Percentiles rank a stretch among this genome's conserved stretches.
Evolutionary conservation across 441 rosid genomes (phyloP).

Genomic region (Capsella rubella): DNA sequence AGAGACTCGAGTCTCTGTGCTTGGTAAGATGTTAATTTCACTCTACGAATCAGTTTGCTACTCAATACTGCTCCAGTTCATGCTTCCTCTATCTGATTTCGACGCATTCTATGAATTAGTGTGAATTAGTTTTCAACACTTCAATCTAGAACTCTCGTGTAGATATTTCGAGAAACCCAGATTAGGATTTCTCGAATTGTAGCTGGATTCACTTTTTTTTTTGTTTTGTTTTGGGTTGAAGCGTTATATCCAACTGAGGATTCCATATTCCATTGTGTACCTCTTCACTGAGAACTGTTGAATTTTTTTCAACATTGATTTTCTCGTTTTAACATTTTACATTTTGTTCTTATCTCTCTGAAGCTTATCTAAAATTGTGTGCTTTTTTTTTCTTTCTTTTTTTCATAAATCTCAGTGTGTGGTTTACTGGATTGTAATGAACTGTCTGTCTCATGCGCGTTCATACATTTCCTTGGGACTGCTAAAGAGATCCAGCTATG

Average conservation of each 20-base stretch:
- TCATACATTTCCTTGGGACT: constrained; percentile 61
- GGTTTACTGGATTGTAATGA: constrained; percentile 54
- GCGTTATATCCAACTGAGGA: background rate
- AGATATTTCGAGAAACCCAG: background rate
- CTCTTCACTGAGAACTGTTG: background rate
- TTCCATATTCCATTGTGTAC: background rate
- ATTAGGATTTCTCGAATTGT: background rate
- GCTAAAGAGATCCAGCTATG: constrained; percentile 54
- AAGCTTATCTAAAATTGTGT: constrained; percentile 18
- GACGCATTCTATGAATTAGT: background rate
- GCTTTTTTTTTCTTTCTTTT: background rate
- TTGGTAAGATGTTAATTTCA: constrained; percentile 16
- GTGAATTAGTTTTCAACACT: no score
- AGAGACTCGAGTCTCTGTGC: constrained; percentile 2
- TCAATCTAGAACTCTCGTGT: background rate
- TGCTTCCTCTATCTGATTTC: constrained; percentile 14
- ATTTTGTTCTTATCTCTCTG: constrained; percentile 14
- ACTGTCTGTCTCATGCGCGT: constrained; percentile 65
- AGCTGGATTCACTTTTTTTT: background rate
- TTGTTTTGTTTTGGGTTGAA: background rate
- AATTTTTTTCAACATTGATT: background rate
- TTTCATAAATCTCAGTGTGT: constrained; percentile 29
- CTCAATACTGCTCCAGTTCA: constrained; percentile 5
- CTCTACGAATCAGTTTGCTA: background rate
- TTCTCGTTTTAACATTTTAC: background rate